Evolutionary conservation across 2,329 filamentous ascomycete genomes (phyloP).

Genomic region (Ceratocystis harringtonii): DNA sequence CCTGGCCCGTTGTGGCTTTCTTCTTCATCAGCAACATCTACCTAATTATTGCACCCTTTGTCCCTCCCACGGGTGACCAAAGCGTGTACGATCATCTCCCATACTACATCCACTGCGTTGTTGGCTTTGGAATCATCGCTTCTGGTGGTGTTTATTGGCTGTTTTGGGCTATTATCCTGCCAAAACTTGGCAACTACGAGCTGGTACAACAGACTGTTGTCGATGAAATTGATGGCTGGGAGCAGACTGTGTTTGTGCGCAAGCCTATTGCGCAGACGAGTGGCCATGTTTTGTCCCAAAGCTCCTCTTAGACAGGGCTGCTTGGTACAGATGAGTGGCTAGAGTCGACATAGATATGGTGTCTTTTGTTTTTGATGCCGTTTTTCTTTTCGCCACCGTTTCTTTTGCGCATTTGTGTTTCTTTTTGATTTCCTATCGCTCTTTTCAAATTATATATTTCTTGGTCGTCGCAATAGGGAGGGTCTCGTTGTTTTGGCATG

Average conservation of each 20-base stretch:
- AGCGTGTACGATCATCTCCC: constrained; percentile 39
- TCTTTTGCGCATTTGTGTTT: neutral
- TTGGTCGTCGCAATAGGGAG: neutral
- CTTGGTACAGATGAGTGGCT: neutral
- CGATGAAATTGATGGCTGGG: constrained; percentile 48
- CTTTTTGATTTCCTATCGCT: neutral
- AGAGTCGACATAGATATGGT: neutral
- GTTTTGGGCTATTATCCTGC: constrained; percentile 38
- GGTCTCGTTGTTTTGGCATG: neutral
- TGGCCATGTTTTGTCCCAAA: neutral
- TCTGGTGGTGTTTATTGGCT: constrained; percentile 42
- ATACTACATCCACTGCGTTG: constrained; percentile 44
- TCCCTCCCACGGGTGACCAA: constrained; percentile 36
- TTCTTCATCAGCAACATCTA: constrained; percentile 48
- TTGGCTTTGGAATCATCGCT: constrained; percentile 39
- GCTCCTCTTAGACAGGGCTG: constrained; percentile 9
- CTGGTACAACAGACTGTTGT: constrained; percentile 40
- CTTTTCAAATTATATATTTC: neutral
- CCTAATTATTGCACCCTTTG: constrained; percentile 44
- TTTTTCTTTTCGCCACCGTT: neutral
- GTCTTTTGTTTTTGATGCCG: neutral
- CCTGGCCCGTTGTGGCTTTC: constrained; percentile 39
- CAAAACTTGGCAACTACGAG: constrained; percentile 38
- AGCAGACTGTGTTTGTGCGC: constrained; percentile 38
- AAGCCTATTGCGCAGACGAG: constrained; percentile 24